A percentile compares a stretch with the other conserved stretches of the same genome.
Conservation (phyloP, 2,329 filamentous ascomycete species). For the Byssochlamys sp. region DNA sequence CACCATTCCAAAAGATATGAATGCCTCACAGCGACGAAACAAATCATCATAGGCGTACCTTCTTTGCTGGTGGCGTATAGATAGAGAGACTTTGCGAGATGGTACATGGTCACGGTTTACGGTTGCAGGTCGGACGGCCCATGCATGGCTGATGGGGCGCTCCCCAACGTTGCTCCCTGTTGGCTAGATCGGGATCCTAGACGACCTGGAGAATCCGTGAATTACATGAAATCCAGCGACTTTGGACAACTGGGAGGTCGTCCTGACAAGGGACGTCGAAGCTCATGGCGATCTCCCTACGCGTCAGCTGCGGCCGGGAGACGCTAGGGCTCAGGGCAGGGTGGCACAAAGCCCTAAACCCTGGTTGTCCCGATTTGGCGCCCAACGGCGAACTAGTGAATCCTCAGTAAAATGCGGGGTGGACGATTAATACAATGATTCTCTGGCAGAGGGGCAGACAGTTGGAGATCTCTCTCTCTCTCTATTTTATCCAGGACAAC, state of each 20-base stretch:
- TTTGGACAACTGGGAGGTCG: background rate
- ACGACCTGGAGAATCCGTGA: background rate
- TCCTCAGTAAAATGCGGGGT: too few species aligned
- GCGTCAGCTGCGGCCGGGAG: background rate
- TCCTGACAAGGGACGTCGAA: background rate
- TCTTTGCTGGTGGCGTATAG: slow-evolving; percentile 94
- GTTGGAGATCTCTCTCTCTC: too few species aligned
- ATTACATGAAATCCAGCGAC: background rate
- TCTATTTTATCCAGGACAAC: background rate
- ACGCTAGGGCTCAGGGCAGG: slow-evolving; percentile 19
- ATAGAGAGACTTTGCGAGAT: slow-evolving; percentile 89
- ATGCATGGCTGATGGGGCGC: slow-evolving; percentile 5
- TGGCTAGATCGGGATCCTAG: background rate
- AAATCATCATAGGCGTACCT: slow-evolving; percentile 43
- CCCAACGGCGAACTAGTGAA: background rate
- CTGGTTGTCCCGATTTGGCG: slow-evolving; percentile 7
- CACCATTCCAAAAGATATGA: background rate
- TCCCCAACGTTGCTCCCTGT: background rate
- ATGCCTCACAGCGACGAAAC: background rate
- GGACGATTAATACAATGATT: too few species aligned
- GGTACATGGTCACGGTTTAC: slow-evolving; percentile 60
- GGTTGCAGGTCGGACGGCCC: slow-evolving; percentile 3
- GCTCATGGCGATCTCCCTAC: background rate
- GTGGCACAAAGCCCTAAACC: slow-evolving; percentile 4
- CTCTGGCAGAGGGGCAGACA: too few species aligned